Evolutionary conservation across 805 yeast species (phyloP).

Genomic region (Barnettozyma sp.): DNA sequence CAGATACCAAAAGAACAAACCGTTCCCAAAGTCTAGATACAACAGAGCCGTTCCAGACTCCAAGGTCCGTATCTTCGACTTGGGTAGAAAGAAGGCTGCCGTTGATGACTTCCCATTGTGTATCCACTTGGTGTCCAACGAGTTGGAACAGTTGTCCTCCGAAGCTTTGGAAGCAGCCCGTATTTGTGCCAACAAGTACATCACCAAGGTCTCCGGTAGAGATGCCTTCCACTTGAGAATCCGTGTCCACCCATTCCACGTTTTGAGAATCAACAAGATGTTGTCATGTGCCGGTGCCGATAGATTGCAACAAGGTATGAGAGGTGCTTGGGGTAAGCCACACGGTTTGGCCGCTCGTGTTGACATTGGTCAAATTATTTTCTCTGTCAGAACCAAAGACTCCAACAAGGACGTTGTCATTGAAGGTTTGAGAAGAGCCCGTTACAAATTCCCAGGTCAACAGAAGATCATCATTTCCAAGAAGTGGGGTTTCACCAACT

Average conservation of each 20-base stretch:
- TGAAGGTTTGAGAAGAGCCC: slow-evolving; percentile 99
- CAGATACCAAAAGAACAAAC: slow-evolving; percentile 99
- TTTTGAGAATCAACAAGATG: slow-evolving; percentile 99
- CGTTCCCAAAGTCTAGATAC: slow-evolving; percentile 99
- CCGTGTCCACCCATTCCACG: slow-evolving; percentile 99
- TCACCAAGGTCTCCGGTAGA: slow-evolving; percentile 96
- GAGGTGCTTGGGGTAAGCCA: slow-evolving; percentile 99
- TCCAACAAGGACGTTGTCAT: slow-evolving; percentile 94
- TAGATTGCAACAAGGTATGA: slow-evolving; percentile 99
- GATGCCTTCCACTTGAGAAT: slow-evolving; percentile 99
- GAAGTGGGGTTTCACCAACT: slow-evolving; percentile 99
- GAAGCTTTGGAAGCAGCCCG: slow-evolving; percentile 99
- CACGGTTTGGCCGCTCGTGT: slow-evolving; percentile 99
- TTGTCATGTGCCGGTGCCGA: slow-evolving; percentile 99
- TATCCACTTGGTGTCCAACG: slow-evolving; percentile 98
- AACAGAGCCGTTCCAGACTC: slow-evolving; percentile 99
- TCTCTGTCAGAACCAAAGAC: slow-evolving; percentile 98
- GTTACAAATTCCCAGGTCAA: slow-evolving; percentile 99
- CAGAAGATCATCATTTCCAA: slow-evolving; percentile 98
- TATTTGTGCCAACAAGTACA: slow-evolving; percentile 99
- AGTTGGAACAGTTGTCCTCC: slow-evolving; percentile 97
- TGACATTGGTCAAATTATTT: slow-evolving; percentile 94
- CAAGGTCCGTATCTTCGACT: slow-evolving; percentile 97
- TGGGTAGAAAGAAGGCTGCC: slow-evolving; percentile 99
- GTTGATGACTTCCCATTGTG: slow-evolving; percentile 98